A percentile compares a stretch with the other conserved stretches of the same genome.
Conservation (phyloP, 2,329 filamentous ascomycete species). For the Phaeosphaeriaceae sp. region DNA sequence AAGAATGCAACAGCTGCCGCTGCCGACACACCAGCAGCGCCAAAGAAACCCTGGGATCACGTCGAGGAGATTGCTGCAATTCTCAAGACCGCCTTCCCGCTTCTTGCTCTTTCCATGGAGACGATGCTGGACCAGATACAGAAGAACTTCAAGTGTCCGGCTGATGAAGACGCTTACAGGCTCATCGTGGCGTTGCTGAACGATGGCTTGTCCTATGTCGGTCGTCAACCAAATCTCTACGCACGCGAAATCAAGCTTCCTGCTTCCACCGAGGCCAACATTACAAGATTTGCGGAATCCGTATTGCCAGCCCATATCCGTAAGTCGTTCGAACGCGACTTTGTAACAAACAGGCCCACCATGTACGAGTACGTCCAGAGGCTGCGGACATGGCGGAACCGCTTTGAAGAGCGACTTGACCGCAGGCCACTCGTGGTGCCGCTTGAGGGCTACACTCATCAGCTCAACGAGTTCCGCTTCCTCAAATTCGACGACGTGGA, state of each 20-base stretch:
- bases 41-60: conserved; percentile 91
- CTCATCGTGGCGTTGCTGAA: conserved; percentile 97
- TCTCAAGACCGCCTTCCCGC: conserved; percentile 94
- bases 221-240: conserved; percentile 84
- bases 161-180: conserved; percentile 96
- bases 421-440: conserved; percentile 75
- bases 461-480: conserved; percentile 95
- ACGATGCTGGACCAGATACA: conserved; percentile 99
- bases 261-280: conserved; percentile 89
- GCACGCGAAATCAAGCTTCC: conserved; percentile 92
- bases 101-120: conserved; percentile 97
- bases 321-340: conserved; percentile 96
- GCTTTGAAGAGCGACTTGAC: conserved; percentile 97
- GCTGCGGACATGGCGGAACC: conserved; percentile 92
- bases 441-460: conserved; percentile 85
- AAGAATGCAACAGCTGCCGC: conserved; percentile 18
- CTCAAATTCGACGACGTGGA: conserved; percentile 99
- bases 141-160: conserved; percentile 98
- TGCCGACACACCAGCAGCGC: conserved; percentile 32
- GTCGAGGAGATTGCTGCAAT: conserved; percentile 95
- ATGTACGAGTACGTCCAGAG: conserved; percentile 99
- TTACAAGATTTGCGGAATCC: conserved; percentile 94
- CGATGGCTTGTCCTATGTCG: conserved; percentile 91
- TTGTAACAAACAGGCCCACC: conserved; percentile 91
- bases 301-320: conserved; percentile 94